Evolutionary conservation across 1,139 yeast species (phyloP).

Genomic region (Blastobotrys persicus): DNA sequence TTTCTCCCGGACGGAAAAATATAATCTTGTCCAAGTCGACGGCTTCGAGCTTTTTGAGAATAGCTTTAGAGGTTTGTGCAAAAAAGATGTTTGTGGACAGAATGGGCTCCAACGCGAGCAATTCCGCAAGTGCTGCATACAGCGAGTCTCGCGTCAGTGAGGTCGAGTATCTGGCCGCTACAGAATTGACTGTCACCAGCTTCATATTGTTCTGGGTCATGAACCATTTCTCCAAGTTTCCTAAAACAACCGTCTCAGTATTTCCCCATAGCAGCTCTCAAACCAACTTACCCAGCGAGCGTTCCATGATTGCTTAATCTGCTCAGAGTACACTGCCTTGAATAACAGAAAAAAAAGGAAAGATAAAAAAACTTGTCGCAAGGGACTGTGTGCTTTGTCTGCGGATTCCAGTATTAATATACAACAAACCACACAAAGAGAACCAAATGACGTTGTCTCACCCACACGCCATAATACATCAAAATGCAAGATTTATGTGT

Average conservation of each 20-base stretch:
- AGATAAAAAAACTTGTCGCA: background rate
- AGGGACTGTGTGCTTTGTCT: background rate
- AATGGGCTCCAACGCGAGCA: constrained; percentile 7
- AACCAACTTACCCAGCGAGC: background rate
- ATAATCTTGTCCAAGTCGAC: constrained; percentile 7
- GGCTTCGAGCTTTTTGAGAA: background rate
- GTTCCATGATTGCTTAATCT: background rate
- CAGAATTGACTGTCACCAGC: constrained; percentile 7
- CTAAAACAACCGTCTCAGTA: background rate
- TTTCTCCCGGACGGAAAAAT: background rate
- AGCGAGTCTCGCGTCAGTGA: constrained; percentile 2
- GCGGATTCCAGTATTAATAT: background rate
- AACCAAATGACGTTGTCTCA: no score
- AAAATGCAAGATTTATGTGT: background rate
- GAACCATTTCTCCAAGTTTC: constrained; percentile 2
- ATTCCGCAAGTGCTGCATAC: constrained; percentile 5
- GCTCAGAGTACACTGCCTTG: background rate
- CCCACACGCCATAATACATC: background rate
- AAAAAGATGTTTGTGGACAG: constrained; percentile 5
- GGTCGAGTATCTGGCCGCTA: constrained; percentile 11
- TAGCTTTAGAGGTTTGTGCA: background rate
- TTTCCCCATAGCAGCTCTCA: background rate
- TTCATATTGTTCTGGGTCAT: constrained; percentile 5
- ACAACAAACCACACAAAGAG: background rate
- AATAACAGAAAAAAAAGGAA: background rate